Percentiles rank a stretch among this genome's conserved stretches.
Evolutionary conservation across 2,329 filamentous ascomycete species (phyloP).

Genomic region (Aspergillus unguis): DNA sequence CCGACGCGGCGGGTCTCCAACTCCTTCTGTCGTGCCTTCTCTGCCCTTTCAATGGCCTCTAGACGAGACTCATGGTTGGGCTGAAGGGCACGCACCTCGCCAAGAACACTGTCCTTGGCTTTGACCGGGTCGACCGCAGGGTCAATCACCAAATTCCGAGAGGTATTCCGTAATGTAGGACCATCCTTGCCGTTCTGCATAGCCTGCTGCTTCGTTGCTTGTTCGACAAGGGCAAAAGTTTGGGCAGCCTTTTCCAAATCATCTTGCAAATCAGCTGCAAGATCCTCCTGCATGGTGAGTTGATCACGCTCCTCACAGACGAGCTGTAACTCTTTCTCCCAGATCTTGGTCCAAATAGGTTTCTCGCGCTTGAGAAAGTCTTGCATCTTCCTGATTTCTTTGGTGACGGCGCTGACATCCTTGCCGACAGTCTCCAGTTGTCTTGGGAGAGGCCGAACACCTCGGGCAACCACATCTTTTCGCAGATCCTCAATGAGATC

Average conservation of each 20-base stretch:
- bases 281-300: conserved; percentile 92
- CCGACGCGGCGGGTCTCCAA: conserved; percentile 70
- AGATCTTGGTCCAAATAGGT: conserved; percentile 97
- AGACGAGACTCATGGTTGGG: conserved; percentile 91
- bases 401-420: conserved; percentile 75
- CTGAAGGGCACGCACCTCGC: conserved; percentile 87
- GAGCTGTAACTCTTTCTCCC: conserved; percentile 94
- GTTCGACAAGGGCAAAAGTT: conserved; percentile 91
- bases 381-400: conserved; percentile 90
- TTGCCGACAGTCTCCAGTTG: conserved; percentile 87
- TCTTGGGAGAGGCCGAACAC: conserved; percentile 83
- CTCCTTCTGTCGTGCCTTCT: conserved; percentile 86
- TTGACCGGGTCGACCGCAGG: conserved; percentile 66
- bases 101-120: conserved; percentile 86
- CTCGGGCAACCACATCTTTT: conserved; percentile 91
- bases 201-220: conserved; percentile 95
- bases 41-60: conserved; percentile 95
- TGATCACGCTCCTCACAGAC: conserved; percentile 95
- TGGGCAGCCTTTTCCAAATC: conserved; percentile 92
- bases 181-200: conserved; percentile 58
- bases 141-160: conserved; percentile 49
- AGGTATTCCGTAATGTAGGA: conserved; percentile 48
- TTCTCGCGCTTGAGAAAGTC: conserved; percentile 90
- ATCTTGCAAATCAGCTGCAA: conserved; percentile 86
- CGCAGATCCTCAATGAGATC: conserved; percentile 94